Evolutionary conservation across 768 basidiomycete genomes (phyloP), one percentile per base, ranked within the genome.

Genomic region (Suillus placidus): DNA sequence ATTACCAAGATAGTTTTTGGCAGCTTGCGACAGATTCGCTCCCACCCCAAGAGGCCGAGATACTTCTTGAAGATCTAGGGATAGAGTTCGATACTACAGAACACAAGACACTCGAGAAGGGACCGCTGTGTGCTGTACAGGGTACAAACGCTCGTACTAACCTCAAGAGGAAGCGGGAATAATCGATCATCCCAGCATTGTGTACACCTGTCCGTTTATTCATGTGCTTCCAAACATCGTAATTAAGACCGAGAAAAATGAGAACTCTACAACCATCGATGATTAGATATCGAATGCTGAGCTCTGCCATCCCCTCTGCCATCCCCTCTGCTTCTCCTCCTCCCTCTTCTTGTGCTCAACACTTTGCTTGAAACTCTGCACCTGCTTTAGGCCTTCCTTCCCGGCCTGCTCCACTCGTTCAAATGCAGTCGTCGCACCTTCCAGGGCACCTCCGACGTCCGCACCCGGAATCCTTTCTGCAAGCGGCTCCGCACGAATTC

Each of bases 1-100:
- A 62, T 51, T 45, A 26, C 62, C 67, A 58, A 67, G 57, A 23
- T 74, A 96, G 95, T 52, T 85, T 95, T 71, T 92, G 94, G 87
- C 83, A 87, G 62, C 77, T 90, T 34, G 86, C 86, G 18, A 87
- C 88, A 6, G 93, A 95, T 61, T 74, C 86, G 10, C 76, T 93
- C 4, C 73, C 89, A 4, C 88, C 90, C 47, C 86, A 87, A 72
- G 89, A 93, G 57, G 85, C 88, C 0, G 69, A 77, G 12, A 80
- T 77, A 47, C 87, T 95, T 12, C 85, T 84, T 26, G 95, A 96
- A 73, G 88, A 91, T 62, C 86, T 95, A 40, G 94, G 94, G 2
- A 86, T 96, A 65, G 92, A 93, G 73, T 78, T 80, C 47, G 95
- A 97, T 71, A 87, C 90, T 13, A 71, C 82, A 4, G 94, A 95